These are phyloP conservation scores for Sclerotinia trifoliorum DNA, from an alignment of 2,329 filamentous ascomycete genomes.

Conservation along the genomic window DNA sequence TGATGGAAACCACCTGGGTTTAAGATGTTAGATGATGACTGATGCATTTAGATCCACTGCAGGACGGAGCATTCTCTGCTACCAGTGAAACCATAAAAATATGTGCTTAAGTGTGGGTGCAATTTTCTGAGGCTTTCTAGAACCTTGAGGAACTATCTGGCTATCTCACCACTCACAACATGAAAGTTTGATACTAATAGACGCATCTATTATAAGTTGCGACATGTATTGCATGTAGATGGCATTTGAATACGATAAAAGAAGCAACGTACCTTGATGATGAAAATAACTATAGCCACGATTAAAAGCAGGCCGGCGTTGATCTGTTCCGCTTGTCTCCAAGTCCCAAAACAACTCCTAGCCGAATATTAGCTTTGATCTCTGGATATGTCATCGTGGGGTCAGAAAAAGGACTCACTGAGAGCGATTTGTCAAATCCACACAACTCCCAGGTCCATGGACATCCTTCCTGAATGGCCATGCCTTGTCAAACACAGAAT, in stretches of 20 bases:
- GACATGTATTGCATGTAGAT: neutral
- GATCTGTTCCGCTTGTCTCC: slow-evolving; percentile 55
- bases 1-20: slow-evolving; percentile 31
- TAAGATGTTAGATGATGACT: slow-evolving; percentile 7
- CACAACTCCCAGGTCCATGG: slow-evolving; percentile 21
- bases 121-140: neutral
- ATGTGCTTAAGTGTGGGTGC: neutral
- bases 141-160: neutral
- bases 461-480: slow-evolving; percentile 55
- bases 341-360: slow-evolving; percentile 52
- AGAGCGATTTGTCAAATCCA: slow-evolving; percentile 21
- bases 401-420: neutral
- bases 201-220: neutral
- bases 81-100: neutral
- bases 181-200: neutral
- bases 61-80: neutral
- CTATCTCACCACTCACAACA: neutral
- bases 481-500: slow-evolving; percentile 55
- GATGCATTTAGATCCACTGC: neutral
- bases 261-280: slow-evolving; percentile 52
- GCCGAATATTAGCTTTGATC: neutral
- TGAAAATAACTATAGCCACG: slow-evolving; percentile 52
- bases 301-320: slow-evolving; percentile 55
- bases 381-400: neutral
- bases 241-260: neutral